Conservation (phyloP, 2,329 filamentous ascomycete genomes). For the Pyricularia grisea region DNA sequence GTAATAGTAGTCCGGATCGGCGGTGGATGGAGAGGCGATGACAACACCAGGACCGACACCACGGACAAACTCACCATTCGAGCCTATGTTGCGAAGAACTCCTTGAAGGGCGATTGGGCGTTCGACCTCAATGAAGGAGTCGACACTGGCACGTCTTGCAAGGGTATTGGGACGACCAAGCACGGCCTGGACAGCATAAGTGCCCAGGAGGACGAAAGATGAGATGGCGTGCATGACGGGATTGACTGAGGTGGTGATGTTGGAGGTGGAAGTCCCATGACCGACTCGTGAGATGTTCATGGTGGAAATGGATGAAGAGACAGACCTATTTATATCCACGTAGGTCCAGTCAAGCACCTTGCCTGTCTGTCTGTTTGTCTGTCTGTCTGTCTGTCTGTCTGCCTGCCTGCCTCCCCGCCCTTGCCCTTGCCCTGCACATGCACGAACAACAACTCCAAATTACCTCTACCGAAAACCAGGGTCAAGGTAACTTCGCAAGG, state of each 20-base stretch:
- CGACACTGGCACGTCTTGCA: constrained; percentile 30
- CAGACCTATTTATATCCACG: neutral
- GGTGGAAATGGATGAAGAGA: neutral
- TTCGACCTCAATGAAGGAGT: constrained; percentile 43
- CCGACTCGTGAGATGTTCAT: neutral
- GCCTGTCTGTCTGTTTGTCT: no score
- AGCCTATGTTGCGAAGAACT: constrained; percentile 51
- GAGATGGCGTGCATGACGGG: constrained; percentile 31
- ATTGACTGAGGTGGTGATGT: constrained; percentile 7
- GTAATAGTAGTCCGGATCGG: constrained; percentile 54
- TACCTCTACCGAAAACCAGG: no score
- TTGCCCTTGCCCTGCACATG: no score
- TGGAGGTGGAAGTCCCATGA: neutral
- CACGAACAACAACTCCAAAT: no score
- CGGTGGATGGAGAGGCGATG: constrained; percentile 45
- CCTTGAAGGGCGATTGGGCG: constrained; percentile 39
- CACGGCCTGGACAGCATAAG: constrained; percentile 39
- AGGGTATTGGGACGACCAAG: constrained; percentile 32
- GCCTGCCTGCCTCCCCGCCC: no score
- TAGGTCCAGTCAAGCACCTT: neutral
- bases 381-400: no score
- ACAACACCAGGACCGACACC: constrained; percentile 42
- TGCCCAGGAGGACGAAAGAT: constrained; percentile 40
- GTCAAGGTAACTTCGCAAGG: neutral
- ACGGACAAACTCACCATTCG: constrained; percentile 37